Evolutionary conservation across 805 yeast species (phyloP).

Genomic region (Debaryomyces prosopidis): DNA sequence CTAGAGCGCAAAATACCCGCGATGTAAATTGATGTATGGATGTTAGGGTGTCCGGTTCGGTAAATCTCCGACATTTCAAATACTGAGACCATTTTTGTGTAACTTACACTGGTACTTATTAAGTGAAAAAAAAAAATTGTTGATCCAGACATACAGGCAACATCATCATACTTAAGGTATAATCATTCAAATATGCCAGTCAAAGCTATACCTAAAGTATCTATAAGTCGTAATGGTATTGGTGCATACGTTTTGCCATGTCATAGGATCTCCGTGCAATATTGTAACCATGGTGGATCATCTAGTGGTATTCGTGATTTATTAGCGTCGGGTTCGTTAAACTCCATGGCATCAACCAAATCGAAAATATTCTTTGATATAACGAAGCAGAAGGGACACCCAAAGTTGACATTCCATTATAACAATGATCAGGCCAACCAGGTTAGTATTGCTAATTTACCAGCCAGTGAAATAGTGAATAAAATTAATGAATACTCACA

Average conservation of each 20-base stretch:
- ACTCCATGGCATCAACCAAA: constrained; percentile 56
- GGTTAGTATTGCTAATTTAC: constrained; percentile 77
- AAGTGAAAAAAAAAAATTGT: no score
- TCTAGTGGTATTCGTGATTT: constrained; percentile 81
- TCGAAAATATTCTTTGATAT: constrained; percentile 74
- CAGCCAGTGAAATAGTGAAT: constrained; percentile 57
- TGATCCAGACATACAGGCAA: no score
- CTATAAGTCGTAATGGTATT: constrained; percentile 72
- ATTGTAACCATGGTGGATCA: constrained; percentile 96
- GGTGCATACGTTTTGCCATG: constrained; percentile 78
- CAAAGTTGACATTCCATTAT: constrained; percentile 51
- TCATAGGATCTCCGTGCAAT: constrained; percentile 70
- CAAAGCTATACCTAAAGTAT: constrained; percentile 56
- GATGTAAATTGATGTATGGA: no score
- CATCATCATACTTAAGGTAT: not conserved
- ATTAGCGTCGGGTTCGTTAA: constrained; percentile 51
- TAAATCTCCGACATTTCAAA: no score
- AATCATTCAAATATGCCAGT: constrained; percentile 45
- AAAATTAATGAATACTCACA: constrained; percentile 65
- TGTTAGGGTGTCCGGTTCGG: no score
- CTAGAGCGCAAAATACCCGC: no score
- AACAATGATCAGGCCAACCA: constrained; percentile 43
- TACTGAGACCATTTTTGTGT: no score
- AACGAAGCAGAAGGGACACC: constrained; percentile 77
- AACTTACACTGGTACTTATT: no score